Base-by-base conservation (phyloP, 2,329 filamentous ascomycete genomes). In the Neocucurbitaria cava region DNA sequence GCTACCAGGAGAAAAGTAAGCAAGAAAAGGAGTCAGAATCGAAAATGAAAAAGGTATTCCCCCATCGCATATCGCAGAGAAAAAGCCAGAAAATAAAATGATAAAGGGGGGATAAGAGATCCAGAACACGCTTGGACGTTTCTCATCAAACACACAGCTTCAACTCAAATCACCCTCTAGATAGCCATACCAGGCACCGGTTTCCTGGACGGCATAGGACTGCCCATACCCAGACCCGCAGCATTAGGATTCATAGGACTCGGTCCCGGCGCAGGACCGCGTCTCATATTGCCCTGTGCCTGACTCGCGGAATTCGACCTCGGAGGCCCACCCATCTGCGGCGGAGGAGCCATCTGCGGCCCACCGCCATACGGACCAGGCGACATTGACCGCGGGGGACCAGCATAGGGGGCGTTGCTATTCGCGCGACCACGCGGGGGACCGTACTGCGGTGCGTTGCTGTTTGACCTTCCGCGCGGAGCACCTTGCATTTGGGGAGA, bases 111-210 rank as follows among this genome's bases (percentile, higher is more conserved):
- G 5, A 26, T 9, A 56, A 54, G 17, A 46, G 28, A 18, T 35
- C 30, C 52, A 54, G 54, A 60, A 63, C 47, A 54, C 55, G 58
- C 62, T 59, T 38, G 45, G 52, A 61, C 55, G 49, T 62, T 62
- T 59, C 66, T 70, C 67, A 68, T 70, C 49, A 69, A 52, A 57
- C 52, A 54, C 50, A 18, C 20, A 26, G n/a, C n/a, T 9, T 38
- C 40, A 47, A 47, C 46, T 33, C 18, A 26, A 20, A 13, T 26
- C 9, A 5, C 24, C 5, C 5, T 26, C 24, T 54, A 81, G 54
- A 80, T 62, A 20, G 79, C 79, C 70, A 77, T 75, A 38, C 80
- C 80, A 20, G 79, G 79, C 20, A 82, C 75, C 23, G 79, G 79
- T 69, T 82, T 82, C 62, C 79, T 72, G 28, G 65, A 59, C 7